These are phyloP conservation scores for Trichoderma atrobrunneum DNA, from an alignment of 2,329 filamentous ascomycete species.

Conservation along the genomic window DNA sequence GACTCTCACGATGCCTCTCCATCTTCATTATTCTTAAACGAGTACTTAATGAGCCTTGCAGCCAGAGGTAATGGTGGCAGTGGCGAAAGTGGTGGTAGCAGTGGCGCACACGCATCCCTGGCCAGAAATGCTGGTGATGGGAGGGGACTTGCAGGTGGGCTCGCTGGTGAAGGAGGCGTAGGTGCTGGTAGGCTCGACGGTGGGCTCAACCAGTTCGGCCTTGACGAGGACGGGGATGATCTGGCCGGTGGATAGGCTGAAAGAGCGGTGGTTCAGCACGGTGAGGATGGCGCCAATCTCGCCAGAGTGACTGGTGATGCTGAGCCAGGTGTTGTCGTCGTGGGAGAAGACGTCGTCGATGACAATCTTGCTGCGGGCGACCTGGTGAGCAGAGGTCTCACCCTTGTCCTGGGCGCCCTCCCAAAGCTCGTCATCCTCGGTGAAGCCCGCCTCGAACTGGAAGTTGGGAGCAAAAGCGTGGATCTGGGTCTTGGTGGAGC, in stretches of 20 bases:
- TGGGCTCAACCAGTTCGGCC: slow-evolving; percentile 44
- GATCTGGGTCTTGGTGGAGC: slow-evolving; percentile 55
- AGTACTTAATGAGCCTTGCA: not conserved
- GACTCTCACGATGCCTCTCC: no score
- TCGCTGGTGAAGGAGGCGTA: slow-evolving; percentile 38
- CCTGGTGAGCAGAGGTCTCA: slow-evolving; percentile 48
- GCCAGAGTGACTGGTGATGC: slow-evolving; percentile 59
- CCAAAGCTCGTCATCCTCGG: slow-evolving; percentile 52
- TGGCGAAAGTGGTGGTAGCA: not conserved
- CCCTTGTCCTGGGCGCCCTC: slow-evolving; percentile 39
- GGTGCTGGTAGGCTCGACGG: slow-evolving; percentile 30
- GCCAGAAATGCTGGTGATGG: slow-evolving; percentile 41
- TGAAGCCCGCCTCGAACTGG: slow-evolving; percentile 59
- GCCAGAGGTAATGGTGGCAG: not conserved
- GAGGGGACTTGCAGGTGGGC: slow-evolving; percentile 44
- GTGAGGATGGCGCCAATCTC: slow-evolving; percentile 51
- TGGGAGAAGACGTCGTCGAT: slow-evolving; percentile 56
- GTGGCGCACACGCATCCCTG: slow-evolving; percentile 43
- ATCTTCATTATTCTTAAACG: not conserved
- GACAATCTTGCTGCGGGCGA: slow-evolving; percentile 46
- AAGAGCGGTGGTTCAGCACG: slow-evolving; percentile 60
- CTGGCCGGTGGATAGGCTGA: slow-evolving; percentile 62
- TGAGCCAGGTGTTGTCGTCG: slow-evolving; percentile 55
- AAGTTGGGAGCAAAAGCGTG: slow-evolving; percentile 50
- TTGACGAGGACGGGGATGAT: slow-evolving; percentile 67